Conservation (phyloP, 2,329 filamentous ascomycete species). For the Hymenoscyphus scutula region DNA sequence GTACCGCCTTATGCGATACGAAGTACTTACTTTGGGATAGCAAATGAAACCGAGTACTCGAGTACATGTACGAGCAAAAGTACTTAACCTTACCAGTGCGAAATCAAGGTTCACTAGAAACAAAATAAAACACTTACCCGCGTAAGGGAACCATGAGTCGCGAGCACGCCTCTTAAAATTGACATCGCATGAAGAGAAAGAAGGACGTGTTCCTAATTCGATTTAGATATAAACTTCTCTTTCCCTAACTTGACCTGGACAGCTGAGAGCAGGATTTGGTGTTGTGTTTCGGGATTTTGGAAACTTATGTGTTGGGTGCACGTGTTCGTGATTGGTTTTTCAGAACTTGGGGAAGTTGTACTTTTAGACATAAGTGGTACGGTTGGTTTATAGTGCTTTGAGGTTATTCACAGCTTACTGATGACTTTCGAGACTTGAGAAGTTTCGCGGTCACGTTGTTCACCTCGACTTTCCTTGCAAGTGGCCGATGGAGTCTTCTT, state of each 20-base stretch:
- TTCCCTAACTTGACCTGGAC: neutral
- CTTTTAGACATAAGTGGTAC: neutral
- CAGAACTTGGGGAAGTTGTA: neutral
- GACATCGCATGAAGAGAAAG: neutral
- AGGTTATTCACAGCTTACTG: neutral
- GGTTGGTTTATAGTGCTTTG: neutral
- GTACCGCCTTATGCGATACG: neutral
- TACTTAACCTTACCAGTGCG: no score
- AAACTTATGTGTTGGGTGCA: neutral
- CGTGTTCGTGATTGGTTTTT: neutral
- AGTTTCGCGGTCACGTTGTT: neutral
- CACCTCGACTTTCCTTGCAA: neutral
- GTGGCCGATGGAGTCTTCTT: no score
- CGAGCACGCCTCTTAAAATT: neutral
- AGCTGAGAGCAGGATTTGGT: neutral
- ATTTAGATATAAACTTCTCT: neutral
- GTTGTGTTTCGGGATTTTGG: neutral
- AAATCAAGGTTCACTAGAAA: neutral
- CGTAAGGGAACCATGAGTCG: neutral
- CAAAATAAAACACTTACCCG: no score
- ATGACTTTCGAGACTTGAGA: neutral
- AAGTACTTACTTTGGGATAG: no score
- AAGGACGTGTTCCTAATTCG: neutral
- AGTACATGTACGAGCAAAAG: no score
- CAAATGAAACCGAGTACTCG: no score